Evolutionary conservation across 495 filamentous ascomycete genomes (phyloP), one percentile per base, ranked within the genome.

Genomic region (Penicillium samsonianum): DNA sequence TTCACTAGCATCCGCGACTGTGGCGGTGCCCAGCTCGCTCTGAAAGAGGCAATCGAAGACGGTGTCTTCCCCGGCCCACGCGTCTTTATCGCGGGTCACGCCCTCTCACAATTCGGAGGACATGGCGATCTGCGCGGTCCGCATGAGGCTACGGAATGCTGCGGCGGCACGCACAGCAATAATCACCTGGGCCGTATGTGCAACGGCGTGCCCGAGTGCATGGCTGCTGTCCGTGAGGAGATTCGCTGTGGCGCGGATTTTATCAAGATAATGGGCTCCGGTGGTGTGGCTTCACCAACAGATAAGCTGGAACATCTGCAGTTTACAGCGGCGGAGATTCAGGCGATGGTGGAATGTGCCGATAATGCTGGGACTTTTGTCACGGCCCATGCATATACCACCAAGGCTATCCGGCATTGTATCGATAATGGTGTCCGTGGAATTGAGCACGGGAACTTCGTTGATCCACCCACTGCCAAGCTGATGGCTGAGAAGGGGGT

Each of bases 211-310:
- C 63, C 78, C 0, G 79, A 78, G 44, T 83, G 80, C 53, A 67
- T 81, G 47, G 71, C 74, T 31, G 70, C 70, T 26, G 78, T 76
- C 0, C 70, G 81, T 14, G 81, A 84, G 41, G 78, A 82, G 58
- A 64, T 84, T 14, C 71, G 82, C 16, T 69, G 63, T 1, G 81
- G 82, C 1, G 77, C 80, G 1, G 76, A 83, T 46, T 83, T 84
- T 54, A 74, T 84, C 67, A 84, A 84, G 67, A 83, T 84, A 52
- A 83, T 84, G 80, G 67, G 72, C 12, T 76, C 76, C 3, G 80
- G 81, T 5, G 81, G 82, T 4, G 82, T 84, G 5, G 80, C 76
- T 1, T 75, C 67, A 26, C 80, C 80, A 0, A 79, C 81, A 0
- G 81, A 84, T 60, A 64, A 65, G 46, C 56, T 84, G 14, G 72